These are phyloP conservation scores for Candida manassasensis DNA, from an alignment of 805 yeast genomes.

Conservation along the genomic window DNA sequence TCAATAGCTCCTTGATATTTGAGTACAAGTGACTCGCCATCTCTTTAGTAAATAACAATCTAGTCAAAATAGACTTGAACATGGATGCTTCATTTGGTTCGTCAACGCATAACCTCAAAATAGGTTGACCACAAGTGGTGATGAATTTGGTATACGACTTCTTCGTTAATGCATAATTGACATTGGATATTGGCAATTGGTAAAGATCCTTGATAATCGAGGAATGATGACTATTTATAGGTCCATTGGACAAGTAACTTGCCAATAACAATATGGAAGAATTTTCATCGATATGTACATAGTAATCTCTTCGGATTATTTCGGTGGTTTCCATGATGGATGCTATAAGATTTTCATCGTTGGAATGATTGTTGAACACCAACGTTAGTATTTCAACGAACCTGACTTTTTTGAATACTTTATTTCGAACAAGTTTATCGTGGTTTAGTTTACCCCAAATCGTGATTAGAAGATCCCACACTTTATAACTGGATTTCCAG, in stretches of 20 bases:
- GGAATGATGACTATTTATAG: constrained; percentile 19
- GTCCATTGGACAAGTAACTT: constrained; percentile 3
- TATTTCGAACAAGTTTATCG: constrained; percentile 28
- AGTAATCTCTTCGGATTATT: constrained; percentile 19
- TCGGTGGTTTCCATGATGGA: constrained; percentile 16
- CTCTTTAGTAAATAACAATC: constrained; percentile 5
- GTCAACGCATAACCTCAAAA: constrained; percentile 5
- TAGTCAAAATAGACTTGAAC: not conserved
- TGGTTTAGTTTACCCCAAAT: constrained; percentile 31
- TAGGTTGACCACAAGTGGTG: constrained; percentile 18
- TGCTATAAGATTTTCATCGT: constrained; percentile 10
- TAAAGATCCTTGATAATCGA: constrained; percentile 18
- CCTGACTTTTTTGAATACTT: constrained; percentile 36
- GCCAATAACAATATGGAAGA: constrained; percentile 22
- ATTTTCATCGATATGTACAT: constrained; percentile 30
- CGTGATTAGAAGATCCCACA: constrained; percentile 49
- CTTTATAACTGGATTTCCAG: constrained; percentile 38
- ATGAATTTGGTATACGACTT: constrained; percentile 25
- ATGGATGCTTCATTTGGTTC: not conserved
- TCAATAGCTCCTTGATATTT: constrained; percentile 5
- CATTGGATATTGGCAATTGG: constrained; percentile 18
- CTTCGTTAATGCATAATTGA: constrained; percentile 23
- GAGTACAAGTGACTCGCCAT: constrained; percentile 4
- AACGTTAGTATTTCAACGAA: constrained; percentile 30
- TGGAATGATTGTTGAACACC: constrained; percentile 6